Percentiles rank a stretch among this genome's conserved stretches.
Conservation (phyloP, 2,329 filamentous ascomycete species). For the Botrytis porri region DNA sequence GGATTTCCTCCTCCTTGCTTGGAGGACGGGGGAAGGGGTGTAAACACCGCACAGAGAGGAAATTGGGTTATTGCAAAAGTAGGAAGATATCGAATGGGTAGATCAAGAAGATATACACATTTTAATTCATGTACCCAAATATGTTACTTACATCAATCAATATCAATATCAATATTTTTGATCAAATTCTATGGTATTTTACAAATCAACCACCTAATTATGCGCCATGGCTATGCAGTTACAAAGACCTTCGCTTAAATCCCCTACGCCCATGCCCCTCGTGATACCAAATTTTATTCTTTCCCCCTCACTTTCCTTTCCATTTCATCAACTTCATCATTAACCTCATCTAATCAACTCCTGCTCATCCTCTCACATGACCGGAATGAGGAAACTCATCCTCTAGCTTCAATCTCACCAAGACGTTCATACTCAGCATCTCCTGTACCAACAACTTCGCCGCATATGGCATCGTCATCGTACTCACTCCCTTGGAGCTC, state of each 20-base stretch:
- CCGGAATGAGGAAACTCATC: constrained; percentile 74
- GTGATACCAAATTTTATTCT: neutral
- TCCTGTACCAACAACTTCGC: constrained; percentile 96
- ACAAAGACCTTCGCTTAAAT: neutral
- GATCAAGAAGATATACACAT: neutral
- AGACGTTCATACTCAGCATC: constrained; percentile 98
- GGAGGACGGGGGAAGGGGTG: too few species aligned
- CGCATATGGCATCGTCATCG: constrained; percentile 96
- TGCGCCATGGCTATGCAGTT: constrained; percentile 15
- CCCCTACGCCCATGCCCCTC: constrained; percentile 6
- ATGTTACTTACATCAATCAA: neutral
- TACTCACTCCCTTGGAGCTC: constrained; percentile 76
- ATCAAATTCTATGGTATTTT: constrained; percentile 11
- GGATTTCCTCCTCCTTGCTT: too few species aligned
- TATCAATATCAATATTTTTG: neutral
- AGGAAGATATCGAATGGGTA: neutral
- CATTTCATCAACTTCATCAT: neutral
- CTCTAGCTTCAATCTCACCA: constrained; percentile 82
- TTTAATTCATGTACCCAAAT: too few species aligned
- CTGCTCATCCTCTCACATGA: constrained; percentile 9
- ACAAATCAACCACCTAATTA: constrained; percentile 5
- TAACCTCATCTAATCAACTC: neutral
- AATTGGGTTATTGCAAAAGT: neutral
- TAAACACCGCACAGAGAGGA: too few species aligned
- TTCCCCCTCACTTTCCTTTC: neutral